These are phyloP conservation scores for Aspergillus egyptiacus DNA, from an alignment of 495 filamentous ascomycete genomes.

Conservation along the genomic window DNA sequence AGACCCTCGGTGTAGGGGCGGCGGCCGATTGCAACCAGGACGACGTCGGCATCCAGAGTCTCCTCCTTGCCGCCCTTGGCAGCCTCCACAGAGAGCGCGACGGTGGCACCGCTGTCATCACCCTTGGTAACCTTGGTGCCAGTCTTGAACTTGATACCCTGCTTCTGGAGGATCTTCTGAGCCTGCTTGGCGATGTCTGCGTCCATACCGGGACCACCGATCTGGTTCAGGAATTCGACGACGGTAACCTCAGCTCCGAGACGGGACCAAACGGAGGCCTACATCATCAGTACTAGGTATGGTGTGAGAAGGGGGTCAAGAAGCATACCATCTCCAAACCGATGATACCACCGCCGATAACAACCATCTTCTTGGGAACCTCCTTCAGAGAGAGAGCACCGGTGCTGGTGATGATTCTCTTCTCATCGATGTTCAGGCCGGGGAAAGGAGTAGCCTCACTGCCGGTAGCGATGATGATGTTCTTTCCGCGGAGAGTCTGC, in stretches of 20 bases:
- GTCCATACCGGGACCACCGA: slow-evolving; percentile 98
- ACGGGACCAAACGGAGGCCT: slow-evolving; percentile 91
- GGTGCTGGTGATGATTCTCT: slow-evolving; percentile 93
- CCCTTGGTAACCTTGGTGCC: slow-evolving; percentile 89
- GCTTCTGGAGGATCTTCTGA: slow-evolving; percentile 91
- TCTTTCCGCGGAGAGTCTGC: slow-evolving; percentile 78
- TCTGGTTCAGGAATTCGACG: slow-evolving; percentile 92
- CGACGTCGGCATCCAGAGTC: slow-evolving; percentile 87
- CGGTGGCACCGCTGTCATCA: slow-evolving; percentile 65
- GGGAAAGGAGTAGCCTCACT: slow-evolving; percentile 94
- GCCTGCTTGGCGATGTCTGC: slow-evolving; percentile 83
- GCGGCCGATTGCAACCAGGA: slow-evolving; percentile 94
- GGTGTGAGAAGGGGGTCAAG: not conserved
- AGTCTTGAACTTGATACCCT: slow-evolving; percentile 98
- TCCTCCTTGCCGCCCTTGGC: slow-evolving; percentile 95
- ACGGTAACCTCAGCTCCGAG: slow-evolving; percentile 92
- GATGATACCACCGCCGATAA: slow-evolving; percentile 98
- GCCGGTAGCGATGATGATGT: slow-evolving; percentile 95
- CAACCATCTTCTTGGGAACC: slow-evolving; percentile 95
- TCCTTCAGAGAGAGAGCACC: slow-evolving; percentile 83
- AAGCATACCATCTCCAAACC: slow-evolving; percentile 85
- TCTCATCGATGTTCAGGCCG: slow-evolving; percentile 91
- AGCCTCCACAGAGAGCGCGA: slow-evolving; percentile 81
- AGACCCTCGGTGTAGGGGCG: slow-evolving; percentile 90
- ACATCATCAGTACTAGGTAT: slow-evolving; percentile 4